Evolutionary conservation across 2,329 filamentous ascomycete genomes (phyloP), one percentile per base, ranked within the genome.

Genomic region (Parastagonospora nodorum): DNA sequence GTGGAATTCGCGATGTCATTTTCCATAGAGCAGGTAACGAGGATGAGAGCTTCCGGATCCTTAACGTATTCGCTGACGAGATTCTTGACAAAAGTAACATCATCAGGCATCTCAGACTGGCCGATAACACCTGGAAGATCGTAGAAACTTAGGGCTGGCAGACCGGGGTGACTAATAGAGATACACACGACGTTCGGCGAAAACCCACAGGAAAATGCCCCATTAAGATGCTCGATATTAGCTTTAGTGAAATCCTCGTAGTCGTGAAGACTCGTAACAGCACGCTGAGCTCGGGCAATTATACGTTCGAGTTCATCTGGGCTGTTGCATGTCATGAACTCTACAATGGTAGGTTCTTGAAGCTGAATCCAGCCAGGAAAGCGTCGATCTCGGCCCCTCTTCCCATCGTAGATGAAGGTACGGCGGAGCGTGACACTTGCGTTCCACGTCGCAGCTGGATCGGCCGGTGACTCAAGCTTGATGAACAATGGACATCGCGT

Each of bases 111-210:
- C 2, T 85, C 83, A 0, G 87, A 82, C 7, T 87, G 87, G 15
- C 86, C 84, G 54, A 96, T 93, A 0, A 95, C 85, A 0, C 92
- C 92, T 0, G 92, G 92, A 0, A 96, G 79, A 53, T 96, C 92
- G 53, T 90, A 93, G 61, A 96, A 95, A 0, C 88, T 90, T 0
- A 96, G 69, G 5, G 90, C 85, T 0, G 90, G 87, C 0, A 93
- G 80, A 0, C 79, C 80, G 0, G 88, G 88, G 0, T 87, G 88
- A 0, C 84, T 84, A 24, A 96, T 91, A 45, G 91, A 84, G 19
- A 96, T 77, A 0, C 86, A 82, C 0, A 96, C 86, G 0, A 92
- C 81, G 57, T 96, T 96, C 0, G 92, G 92, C 0, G 88, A 91
- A 58, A 95, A 95, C 8, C 89, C 85, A 0, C 87, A 85, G 5